Evolutionary conservation across 805 yeast genomes (phyloP).

Genomic region (Ogataea nonfermentans): DNA sequence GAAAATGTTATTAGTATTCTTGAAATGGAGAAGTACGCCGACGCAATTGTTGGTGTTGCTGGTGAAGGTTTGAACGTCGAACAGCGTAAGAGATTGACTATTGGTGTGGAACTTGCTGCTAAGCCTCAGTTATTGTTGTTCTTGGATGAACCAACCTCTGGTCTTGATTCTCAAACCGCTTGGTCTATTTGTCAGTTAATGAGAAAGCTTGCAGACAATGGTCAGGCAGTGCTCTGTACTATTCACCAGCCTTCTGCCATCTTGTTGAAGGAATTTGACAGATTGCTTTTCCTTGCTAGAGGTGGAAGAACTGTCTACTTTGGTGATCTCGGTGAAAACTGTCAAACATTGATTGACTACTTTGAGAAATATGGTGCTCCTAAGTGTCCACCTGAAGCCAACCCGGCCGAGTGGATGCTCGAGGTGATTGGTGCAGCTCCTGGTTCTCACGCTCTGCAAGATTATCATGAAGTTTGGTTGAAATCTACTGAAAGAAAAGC

Average conservation of each 20-base stretch:
- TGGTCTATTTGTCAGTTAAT: constrained; percentile 57
- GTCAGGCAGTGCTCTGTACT: constrained; percentile 62
- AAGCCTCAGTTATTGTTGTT: constrained; percentile 52
- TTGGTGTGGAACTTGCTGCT: constrained; percentile 57
- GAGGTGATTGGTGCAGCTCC: constrained; percentile 83
- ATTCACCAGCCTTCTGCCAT: constrained; percentile 87
- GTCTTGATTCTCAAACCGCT: constrained; percentile 59
- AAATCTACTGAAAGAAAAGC: constrained; percentile 60
- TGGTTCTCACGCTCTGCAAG: constrained; percentile 69
- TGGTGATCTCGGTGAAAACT: constrained; percentile 67
- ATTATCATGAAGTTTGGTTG: constrained; percentile 76
- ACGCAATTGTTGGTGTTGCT: constrained; percentile 50
- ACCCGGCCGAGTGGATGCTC: constrained; percentile 93
- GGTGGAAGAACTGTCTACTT: constrained; percentile 78
- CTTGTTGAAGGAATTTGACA: constrained; percentile 73
- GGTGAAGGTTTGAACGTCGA: constrained; percentile 56
- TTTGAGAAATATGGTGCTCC: constrained; percentile 66
- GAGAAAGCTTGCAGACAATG: constrained; percentile 49
- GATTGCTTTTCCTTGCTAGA: constrained; percentile 62
- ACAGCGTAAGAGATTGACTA: constrained; percentile 52
- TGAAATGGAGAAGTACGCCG: constrained; percentile 53
- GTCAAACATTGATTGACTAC: constrained; percentile 53
- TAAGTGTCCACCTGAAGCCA: constrained; percentile 64
- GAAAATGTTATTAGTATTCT: constrained; percentile 49
- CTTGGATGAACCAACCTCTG: constrained; percentile 63